Evolutionary conservation across 2,329 filamentous ascomycete genomes (phyloP), one percentile per base, ranked within the genome.

Genomic region (Calonectria crousiana): DNA sequence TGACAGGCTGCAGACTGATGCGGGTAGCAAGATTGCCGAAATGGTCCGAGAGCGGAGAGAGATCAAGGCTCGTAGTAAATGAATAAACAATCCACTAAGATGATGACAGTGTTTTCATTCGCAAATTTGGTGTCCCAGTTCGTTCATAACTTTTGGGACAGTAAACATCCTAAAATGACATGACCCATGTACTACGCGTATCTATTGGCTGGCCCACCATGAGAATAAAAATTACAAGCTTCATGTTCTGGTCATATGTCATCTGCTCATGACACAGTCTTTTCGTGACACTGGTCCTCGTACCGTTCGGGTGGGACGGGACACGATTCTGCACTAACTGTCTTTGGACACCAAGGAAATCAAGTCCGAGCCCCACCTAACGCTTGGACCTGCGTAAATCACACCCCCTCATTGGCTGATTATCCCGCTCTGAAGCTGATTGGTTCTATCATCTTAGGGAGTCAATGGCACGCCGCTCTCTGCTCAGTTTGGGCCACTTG

Each of bases 21-120:
- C 78, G 23, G 84, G 78, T 0, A 69, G 72, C 23, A 75, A 77
- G 6, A 82, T 86, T 72, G 82, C 84, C 0, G 76, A 78, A 3
- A 23, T 84, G 28, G 82, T 86, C 0, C 74, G 78, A 72, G 60
- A 81, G 30, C 79, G 82, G 18, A 77, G 77, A 26, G 81, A 82
- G 10, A 49, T 83, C 23, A 82, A 80, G 69, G 76, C 76, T 20
- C 64, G 60, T 20, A 20, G 34, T 13, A 60, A 60, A 11, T 60
- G n/a, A 38, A 62, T 11, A 34, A 56, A 32, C 16, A 56, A 34
- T 14, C 34, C 6, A 53, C 8, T 53, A 11, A 16, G 8, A 53
- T 32, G 36, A 16, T 16, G 4, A 4, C 30, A 23, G 44, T 47
- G 20, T 47, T 23, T 47, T 47, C 20, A 23, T 23, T 1, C 5